Percentiles rank a stretch among this genome's conserved stretches.
Conservation (phyloP, 257 asterid species). For the Primulina huaijiensis region DNA sequence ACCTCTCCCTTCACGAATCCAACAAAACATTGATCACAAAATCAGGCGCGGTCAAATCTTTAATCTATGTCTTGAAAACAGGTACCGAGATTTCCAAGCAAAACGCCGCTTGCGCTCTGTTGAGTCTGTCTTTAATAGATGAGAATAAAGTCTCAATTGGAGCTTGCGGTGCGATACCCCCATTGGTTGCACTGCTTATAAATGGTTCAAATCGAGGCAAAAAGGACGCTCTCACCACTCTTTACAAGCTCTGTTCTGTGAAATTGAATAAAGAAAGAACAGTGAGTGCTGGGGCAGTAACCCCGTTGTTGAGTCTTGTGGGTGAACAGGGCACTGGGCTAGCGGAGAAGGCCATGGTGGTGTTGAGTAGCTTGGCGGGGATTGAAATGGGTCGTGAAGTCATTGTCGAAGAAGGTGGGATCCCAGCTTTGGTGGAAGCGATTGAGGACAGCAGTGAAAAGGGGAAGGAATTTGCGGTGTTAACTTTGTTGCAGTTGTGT, state of each 20-base stretch:
- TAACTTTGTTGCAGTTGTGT: conserved; percentile 57
- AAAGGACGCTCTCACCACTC: conserved; percentile 65
- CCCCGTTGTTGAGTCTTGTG: conserved; percentile 57
- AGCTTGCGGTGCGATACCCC: conserved; percentile 71
- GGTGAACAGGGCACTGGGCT: conserved; percentile 50
- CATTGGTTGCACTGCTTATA: conserved; percentile 45
- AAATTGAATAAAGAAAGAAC: conserved; percentile 65
- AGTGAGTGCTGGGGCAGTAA: conserved; percentile 58
- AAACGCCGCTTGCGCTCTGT: conserved; percentile 58
- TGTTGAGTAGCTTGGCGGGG: conserved; percentile 55
- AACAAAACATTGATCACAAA: conserved; percentile 42
- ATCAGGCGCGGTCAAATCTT: conserved; percentile 47
- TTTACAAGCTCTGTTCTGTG: conserved; percentile 59
- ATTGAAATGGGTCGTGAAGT: conserved; percentile 50
- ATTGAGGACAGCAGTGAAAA: conserved; percentile 60
- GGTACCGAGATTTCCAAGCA: conserved; percentile 68
- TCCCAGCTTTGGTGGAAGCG: conserved; percentile 59
- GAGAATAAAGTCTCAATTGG: conserved; percentile 61
- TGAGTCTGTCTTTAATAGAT: conserved; percentile 57
- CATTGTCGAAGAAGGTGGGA: conserved; percentile 61
- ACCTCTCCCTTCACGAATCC: conserved; percentile 58
- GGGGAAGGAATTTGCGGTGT: conserved; percentile 64
- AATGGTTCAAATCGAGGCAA: conserved; percentile 60
- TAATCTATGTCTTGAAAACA: conserved; percentile 55
- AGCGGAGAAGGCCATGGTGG: conserved; percentile 81